Evolutionary conservation across 164 flowering plant species (phyloP), one percentile per base, ranked within the genome.

Genomic region (Tetracentron sinense): DNA sequence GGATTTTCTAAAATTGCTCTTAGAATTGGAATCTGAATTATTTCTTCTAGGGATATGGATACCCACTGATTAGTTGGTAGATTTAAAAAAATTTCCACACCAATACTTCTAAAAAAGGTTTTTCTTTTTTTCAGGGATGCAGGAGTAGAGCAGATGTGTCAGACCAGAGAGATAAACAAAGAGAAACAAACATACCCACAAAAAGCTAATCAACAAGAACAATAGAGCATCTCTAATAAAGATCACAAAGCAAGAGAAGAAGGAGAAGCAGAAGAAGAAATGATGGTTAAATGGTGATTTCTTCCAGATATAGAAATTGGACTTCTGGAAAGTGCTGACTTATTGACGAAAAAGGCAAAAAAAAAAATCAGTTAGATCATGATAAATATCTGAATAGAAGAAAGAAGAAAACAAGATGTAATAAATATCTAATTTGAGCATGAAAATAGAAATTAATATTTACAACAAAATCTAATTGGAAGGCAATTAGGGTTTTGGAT

Each of bases 371-470:
- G 78, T 75, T 69, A 76, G 85, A 76, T 78, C 78, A 77, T 77
- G 82, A 76, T 83, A 83, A 79, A 79, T 72, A 82, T 81, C 83
- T 79, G 81, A 82, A 63, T 67, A 61, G 69, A 67, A 65, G 68
- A 79, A 74, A 42, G 10, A 57, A 22, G 48, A 2, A 63, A 29
- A 42, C 12, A 60, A 58, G 69, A 65, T 68, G 72, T 70, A 79
- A 74, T 74, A 66, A 78, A 69, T 73, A 67, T 57, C 59, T 66
- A 50, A 22, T 23, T 44, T 56, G 58, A 23, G 63, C 59, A 21
- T 20, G 55, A 58, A 51, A 31, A 44, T 59, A 28, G 46, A 61
- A 64, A 60, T 62, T 58, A 69, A 63, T 67, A 73, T 50, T 51
- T 59, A 62, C 38, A 55, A 76, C 56, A 57, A 75, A 72, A 51